Base-by-base conservation (phyloP, 1,139 yeast genomes). In the Debaryomyces robertsiae region DNA sequence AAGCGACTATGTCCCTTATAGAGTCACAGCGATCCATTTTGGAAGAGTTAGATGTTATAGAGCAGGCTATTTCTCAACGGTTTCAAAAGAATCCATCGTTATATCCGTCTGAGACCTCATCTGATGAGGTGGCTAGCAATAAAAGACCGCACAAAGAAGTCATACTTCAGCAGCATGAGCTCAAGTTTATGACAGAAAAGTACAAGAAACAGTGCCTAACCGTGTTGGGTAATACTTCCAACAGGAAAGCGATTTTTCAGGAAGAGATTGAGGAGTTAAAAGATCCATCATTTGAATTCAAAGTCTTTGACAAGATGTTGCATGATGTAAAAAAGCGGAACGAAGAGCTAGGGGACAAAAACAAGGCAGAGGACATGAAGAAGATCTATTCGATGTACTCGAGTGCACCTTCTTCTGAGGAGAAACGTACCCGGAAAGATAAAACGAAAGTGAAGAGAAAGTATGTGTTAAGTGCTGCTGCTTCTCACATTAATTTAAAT, bases 101-200 rank as follows among this genome's bases (percentile, higher is more conserved):
- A 4, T 29, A 57, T 4, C 50, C 54, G 23, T 14, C 38, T 10
- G 34, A 42, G 15, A 16, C 50, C 37, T 30, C 46, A 31, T 38
- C 43, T 19, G 47, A 50, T 42, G 38, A 32, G 9, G 31, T 24
- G 14, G 15, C 36, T 11, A 16, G 39, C 5, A 55, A 49, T 46
- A 71, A 65, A 43, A 54, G 81, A 46, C 62, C 74, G 42, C 52
- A 56, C 31, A 65, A 73, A 44, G 81, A 75, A 47, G 69, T 75
- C 1, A 52, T 79, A 9, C 49, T 81, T 11, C 94, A 86, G 49
- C 82, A 83, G 50, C 87, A 84, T 58, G 97, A 91, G 57, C 69
- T 88, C 3, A 65, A 69, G 13, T 52, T 60, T 36, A 77, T 91
- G 36, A 53, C 77, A 3, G 67, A 73, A 6, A 73, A 77, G 45